These are phyloP conservation scores for Luffa aegyptiaca DNA, from an alignment of 306 rosid species.

Conservation along the genomic window DNA sequence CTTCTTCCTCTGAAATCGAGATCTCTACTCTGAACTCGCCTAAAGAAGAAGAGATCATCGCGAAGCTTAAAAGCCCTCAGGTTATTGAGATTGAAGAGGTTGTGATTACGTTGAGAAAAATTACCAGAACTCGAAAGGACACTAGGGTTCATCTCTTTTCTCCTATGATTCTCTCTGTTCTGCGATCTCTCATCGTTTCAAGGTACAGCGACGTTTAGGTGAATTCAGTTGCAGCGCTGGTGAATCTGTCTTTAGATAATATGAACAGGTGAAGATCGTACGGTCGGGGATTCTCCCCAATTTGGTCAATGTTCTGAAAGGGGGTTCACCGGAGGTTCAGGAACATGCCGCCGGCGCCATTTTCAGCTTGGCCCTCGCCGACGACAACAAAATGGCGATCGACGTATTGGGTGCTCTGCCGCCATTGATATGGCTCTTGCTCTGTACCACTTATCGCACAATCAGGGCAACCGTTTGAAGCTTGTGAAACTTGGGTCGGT, in stretches of 20 bases:
- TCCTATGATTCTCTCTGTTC: constrained; percentile 30
- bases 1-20: constrained; percentile 48
- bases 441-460: constrained; percentile 55
- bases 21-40: constrained; percentile 7
- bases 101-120: constrained; percentile 36
- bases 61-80: constrained; percentile 39
- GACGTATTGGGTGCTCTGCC: constrained; percentile 73
- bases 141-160: constrained; percentile 43
- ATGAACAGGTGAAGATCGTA: constrained; percentile 66
- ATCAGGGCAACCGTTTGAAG: constrained; percentile 62
- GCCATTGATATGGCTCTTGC: constrained; percentile 63
- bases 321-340: constrained; percentile 59
- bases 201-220: constrained; percentile 42
- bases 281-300: constrained; percentile 82
- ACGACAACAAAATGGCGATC: constrained; percentile 60
- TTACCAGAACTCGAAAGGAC: constrained; percentile 50
- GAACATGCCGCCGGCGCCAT: constrained; percentile 72
- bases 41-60: constrained; percentile 40
- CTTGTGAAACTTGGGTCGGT: constrained; percentile 57
- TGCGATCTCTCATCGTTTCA: constrained; percentile 36
- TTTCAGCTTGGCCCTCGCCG: constrained; percentile 67
- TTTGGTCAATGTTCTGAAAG: constrained; percentile 44
- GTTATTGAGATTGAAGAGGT: constrained; percentile 43
- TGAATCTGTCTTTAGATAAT: constrained; percentile 60
- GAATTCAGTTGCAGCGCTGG: constrained; percentile 66